Percentiles rank a stretch among this genome's conserved stretches.
Conservation (phyloP, 2,329 filamentous ascomycete species). For the Myriosclerotinia duriaeana region DNA sequence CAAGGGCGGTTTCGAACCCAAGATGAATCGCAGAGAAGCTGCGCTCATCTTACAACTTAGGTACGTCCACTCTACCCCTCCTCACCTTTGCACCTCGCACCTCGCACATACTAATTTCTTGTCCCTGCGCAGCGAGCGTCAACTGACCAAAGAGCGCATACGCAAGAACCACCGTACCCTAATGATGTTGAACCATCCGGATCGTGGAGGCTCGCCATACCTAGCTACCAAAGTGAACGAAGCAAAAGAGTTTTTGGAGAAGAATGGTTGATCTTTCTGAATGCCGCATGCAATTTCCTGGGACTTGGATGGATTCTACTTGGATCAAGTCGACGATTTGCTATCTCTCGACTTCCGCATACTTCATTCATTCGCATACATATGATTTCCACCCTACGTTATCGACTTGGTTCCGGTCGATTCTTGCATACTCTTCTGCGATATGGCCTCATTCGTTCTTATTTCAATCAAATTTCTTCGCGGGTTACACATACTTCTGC, state of each 20-base stretch:
- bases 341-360: slow-evolving; percentile 2
- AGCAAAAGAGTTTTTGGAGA: slow-evolving; percentile 94
- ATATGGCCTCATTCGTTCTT: neutral
- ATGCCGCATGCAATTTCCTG: slow-evolving; percentile 2
- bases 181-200: slow-evolving; percentile 97
- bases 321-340: neutral
- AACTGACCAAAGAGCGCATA: slow-evolving; percentile 86
- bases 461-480: neutral
- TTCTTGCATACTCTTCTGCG: neutral
- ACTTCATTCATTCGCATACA: neutral
- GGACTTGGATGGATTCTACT: neutral
- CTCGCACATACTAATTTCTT: neutral
- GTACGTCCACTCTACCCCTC: slow-evolving; percentile 51
- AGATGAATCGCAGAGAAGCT: slow-evolving; percentile 92
- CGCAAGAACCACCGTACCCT: slow-evolving; percentile 93
- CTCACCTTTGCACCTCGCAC: no score
- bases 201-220: slow-evolving; percentile 94
- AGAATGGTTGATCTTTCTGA: slow-evolving; percentile 46
- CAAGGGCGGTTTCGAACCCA: slow-evolving; percentile 96
- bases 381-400: neutral
- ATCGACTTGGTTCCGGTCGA: neutral
- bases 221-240: slow-evolving; percentile 98
- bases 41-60: slow-evolving; percentile 85
- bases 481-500: neutral
- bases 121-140: slow-evolving; percentile 65